Evolutionary conservation across 768 basidiomycete genomes (phyloP), one percentile per base, ranked within the genome.

Genomic region (Phlegmacium glaucopus): DNA sequence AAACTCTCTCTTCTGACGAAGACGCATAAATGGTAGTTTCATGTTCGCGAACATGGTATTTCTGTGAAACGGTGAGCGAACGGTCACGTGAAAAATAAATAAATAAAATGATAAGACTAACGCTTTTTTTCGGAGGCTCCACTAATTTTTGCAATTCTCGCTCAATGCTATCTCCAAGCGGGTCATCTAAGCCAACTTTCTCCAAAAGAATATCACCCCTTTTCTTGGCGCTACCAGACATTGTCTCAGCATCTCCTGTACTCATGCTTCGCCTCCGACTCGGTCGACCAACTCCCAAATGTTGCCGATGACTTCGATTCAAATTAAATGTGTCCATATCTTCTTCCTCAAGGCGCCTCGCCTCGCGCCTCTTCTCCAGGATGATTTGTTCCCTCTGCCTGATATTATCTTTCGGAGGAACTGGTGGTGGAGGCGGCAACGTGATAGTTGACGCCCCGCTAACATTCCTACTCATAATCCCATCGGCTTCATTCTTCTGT

Each of bases 11-110:
- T 25, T 85, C 87, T 8, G 85, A 82, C 6, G 89, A 83, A 16
- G 83, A 83, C 8, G 93, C 92, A 56, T 89, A 90, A 30, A 95
- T 90, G 12, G 81, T 86, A 15, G 71, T 74, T 55, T 82, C 80
- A 28, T 77, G 86, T 63, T 94, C 85, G 22, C 85, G 82, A 38
- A 98, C 75, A 27, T 82, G 85, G 63, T 98, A 98, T 61, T 79
- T 85, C 76, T 90, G 69, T 61, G 67, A 44, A 53, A 42, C 45
- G 18, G 45, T 28, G 26, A 46, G 18, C n/a, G n/a, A 27, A 16
- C 48, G 43, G 40, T 12, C 16, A 43, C 42, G 9, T 32, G 38
- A 39, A 25, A 25, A 22, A 25, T 11, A 32, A 11, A 41, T 11
- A 10, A 16, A 18, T 29, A 27, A 29, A n/a, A n/a, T 16, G 28